Conservation (phyloP, 2,329 filamentous ascomycete genomes). For the Botrytis squamosa region DNA sequence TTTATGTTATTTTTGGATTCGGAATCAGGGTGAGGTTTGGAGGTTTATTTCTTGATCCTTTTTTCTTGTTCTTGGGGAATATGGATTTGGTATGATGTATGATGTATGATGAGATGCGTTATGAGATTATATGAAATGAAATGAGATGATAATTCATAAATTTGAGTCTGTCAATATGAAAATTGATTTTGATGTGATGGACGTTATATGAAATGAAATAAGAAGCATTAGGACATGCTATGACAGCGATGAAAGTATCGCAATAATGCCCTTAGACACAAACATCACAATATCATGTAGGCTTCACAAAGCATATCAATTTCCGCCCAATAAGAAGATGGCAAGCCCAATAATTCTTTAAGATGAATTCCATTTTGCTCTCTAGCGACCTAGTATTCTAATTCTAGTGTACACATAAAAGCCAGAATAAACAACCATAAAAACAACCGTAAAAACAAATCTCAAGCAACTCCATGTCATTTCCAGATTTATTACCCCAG, state of each 20-base stretch:
- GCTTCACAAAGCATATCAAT: background rate
- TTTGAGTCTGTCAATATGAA: background rate
- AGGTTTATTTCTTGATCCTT: background rate
- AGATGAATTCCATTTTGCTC: background rate
- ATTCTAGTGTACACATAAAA: background rate
- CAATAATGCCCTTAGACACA: background rate
- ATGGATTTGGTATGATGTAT: background rate
- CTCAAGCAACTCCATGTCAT: background rate
- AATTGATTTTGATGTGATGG: background rate
- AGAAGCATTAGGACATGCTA: background rate
- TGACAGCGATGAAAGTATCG: background rate
- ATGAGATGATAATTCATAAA: background rate
- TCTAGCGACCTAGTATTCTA: background rate
- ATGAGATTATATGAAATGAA: background rate
- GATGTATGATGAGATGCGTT: background rate
- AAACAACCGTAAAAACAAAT: background rate
- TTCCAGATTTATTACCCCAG: too few relatives aligned
- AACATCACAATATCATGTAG: background rate
- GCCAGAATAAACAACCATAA: background rate
- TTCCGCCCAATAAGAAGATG: background rate
- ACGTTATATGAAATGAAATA: background rate
- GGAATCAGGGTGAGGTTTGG: background rate
- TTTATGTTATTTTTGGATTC: background rate
- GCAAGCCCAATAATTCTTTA: background rate
- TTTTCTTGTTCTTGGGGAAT: background rate